These are phyloP conservation scores for Phlyctochytrium arcticum DNA, from an alignment of 192 early-diverging fungal species.

Conservation along the genomic window DNA sequence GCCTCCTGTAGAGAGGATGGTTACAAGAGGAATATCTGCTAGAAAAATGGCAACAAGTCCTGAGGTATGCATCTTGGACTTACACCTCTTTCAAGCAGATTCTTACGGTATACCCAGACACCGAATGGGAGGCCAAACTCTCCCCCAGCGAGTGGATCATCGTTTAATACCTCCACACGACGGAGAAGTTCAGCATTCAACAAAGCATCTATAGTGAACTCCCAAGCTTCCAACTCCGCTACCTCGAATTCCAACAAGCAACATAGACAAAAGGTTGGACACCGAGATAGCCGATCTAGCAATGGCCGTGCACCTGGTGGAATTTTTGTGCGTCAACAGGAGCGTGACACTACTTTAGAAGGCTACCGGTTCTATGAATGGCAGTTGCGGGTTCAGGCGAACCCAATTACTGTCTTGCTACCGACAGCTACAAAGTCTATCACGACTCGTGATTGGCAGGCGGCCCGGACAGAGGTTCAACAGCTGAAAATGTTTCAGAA, in stretches of 20 bases:
- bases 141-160: no score
- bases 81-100: neutral
- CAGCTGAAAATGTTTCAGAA: slow-evolving; percentile 57
- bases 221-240: no score
- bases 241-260: neutral
- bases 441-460: slow-evolving; percentile 72
- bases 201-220: no score
- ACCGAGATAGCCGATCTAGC: neutral
- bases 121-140: no score
- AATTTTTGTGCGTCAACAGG: neutral
- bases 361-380: slow-evolving; percentile 45
- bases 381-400: slow-evolving; percentile 48
- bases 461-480: slow-evolving; percentile 73
- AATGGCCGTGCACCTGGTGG: neutral
- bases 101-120: no score
- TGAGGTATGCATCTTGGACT: slow-evolving; percentile 1
- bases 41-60: slow-evolving; percentile 13
- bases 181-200: slow-evolving; percentile 4
- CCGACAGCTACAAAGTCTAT: slow-evolving; percentile 64
- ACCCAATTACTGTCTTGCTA: slow-evolving; percentile 57
- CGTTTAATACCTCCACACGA: neutral
- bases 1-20: slow-evolving; percentile 26
- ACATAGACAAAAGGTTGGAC: neutral
- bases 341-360: slow-evolving; percentile 11
- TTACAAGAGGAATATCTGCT: slow-evolving; percentile 23